These are phyloP conservation scores for Solanum lignicaule DNA, from an alignment of 257 asterid genomes.

Conservation along the genomic window DNA sequence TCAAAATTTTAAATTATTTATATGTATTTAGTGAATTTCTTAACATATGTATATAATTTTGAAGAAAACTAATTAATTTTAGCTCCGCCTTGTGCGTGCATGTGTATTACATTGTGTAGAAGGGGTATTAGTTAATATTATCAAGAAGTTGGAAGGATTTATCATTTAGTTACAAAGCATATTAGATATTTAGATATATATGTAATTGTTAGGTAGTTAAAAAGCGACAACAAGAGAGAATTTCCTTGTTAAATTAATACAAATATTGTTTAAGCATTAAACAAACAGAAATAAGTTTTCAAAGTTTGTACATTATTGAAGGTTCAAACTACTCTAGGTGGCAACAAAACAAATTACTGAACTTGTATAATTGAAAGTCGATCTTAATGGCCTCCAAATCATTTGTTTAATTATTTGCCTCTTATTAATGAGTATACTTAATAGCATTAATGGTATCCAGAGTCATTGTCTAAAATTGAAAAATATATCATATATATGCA, in stretches of 20 bases:
- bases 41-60: neutral
- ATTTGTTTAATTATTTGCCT: neutral
- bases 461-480: constrained; percentile 9
- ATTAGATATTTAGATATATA: neutral
- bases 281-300: neutral
- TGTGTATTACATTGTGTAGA: neutral
- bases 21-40: neutral
- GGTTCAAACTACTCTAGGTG: neutral
- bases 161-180: neutral
- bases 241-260: neutral
- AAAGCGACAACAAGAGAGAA: neutral
- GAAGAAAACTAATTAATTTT: neutral
- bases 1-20: neutral
- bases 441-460: neutral
- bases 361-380: neutral
- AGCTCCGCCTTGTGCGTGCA: neutral
- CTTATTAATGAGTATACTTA: neutral
- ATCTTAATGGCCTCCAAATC: neutral
- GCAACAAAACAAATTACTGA: neutral
- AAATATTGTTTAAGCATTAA: neutral
- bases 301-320: neutral
- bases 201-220: neutral
- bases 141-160: neutral
- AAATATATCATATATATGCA: constrained; percentile 1
- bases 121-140: neutral